Evolutionary conservation across 192 early-diverging fungal genomes (phyloP).

Genomic region (Lobosporangium transversale): DNA sequence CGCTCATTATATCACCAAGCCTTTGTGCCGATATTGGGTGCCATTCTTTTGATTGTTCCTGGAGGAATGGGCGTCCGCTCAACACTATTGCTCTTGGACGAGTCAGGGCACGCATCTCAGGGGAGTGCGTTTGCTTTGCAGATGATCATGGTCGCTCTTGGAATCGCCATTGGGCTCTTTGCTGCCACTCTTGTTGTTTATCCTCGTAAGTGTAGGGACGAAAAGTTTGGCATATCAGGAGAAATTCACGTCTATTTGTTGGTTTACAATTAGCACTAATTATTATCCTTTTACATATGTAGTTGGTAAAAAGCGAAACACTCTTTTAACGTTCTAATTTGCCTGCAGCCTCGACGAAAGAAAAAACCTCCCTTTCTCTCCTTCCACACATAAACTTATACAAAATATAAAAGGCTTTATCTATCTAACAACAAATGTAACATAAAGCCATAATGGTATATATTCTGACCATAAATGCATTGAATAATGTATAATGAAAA

Average conservation of each 20-base stretch:
- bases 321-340: slow-evolving; percentile 42
- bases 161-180: slow-evolving; percentile 58
- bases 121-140: slow-evolving; percentile 52
- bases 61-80: slow-evolving; percentile 56
- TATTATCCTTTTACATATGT: slow-evolving; percentile 7
- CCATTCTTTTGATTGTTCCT: slow-evolving; percentile 54
- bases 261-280: no score
- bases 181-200: slow-evolving; percentile 49
- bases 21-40: slow-evolving; percentile 54
- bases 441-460: no score
- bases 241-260: no score
- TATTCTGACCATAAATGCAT: no score
- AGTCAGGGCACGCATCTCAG: slow-evolving; percentile 35
- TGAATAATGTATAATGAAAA: no score
- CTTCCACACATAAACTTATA: neutral
- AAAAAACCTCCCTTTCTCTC: neutral
- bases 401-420: no score
- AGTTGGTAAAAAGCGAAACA: slow-evolving; percentile 20
- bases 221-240: no score
- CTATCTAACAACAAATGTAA: no score
- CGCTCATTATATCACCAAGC: no score
- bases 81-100: slow-evolving; percentile 34
- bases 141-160: slow-evolving; percentile 55
- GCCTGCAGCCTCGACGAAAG: no score
- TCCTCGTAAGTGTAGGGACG: slow-evolving; percentile 45